A percentile compares a stretch with the other conserved stretches of the same genome.
Evolutionary conservation across 2,329 filamentous ascomycete genomes (phyloP).

Genomic region (Fusarium zealandicum): DNA sequence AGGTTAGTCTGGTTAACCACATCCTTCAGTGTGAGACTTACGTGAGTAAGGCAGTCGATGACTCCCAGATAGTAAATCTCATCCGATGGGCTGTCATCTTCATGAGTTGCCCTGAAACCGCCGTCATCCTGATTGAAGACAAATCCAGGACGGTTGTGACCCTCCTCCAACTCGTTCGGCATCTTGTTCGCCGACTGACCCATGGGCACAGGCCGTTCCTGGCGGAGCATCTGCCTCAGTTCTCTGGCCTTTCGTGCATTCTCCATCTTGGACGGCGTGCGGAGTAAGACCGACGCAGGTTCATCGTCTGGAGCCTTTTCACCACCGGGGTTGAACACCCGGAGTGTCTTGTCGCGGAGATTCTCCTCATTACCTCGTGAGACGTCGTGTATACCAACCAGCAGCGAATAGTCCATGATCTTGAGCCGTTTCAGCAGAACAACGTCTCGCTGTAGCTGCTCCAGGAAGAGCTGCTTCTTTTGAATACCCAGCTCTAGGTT

Average conservation of each 20-base stretch:
- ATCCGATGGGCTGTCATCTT: slow-evolving; percentile 82
- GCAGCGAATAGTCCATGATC: slow-evolving; percentile 98
- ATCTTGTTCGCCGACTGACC: slow-evolving; percentile 82
- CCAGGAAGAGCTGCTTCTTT: slow-evolving; percentile 87
- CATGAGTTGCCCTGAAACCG: slow-evolving; percentile 90
- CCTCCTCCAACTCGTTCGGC: slow-evolving; percentile 85
- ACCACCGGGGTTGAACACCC: slow-evolving; percentile 91
- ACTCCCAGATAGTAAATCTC: slow-evolving; percentile 98
- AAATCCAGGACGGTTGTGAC: slow-evolving; percentile 72
- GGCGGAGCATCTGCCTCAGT: slow-evolving; percentile 88
- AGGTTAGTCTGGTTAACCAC: slow-evolving; percentile 36
- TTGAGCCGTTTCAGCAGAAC: slow-evolving; percentile 83
- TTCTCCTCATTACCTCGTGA: slow-evolving; percentile 95
- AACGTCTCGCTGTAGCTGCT: slow-evolving; percentile 89
- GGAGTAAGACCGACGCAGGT: slow-evolving; percentile 71
- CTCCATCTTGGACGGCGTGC: slow-evolving; percentile 93
- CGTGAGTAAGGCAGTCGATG: slow-evolving; percentile 96
- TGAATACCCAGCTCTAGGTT: slow-evolving; percentile 87
- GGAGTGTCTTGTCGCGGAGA: slow-evolving; percentile 83
- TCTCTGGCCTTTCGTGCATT: slow-evolving; percentile 90
- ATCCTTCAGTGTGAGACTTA: slow-evolving; percentile 58
- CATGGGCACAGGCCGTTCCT: slow-evolving; percentile 92
- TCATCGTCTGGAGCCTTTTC: slow-evolving; percentile 66
- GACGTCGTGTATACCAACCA: slow-evolving; percentile 93
- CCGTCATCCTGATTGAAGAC: slow-evolving; percentile 95